These are phyloP conservation scores for Cymbidium sinense DNA, from an alignment of 106 monocot genomes.

Conservation along the genomic window DNA sequence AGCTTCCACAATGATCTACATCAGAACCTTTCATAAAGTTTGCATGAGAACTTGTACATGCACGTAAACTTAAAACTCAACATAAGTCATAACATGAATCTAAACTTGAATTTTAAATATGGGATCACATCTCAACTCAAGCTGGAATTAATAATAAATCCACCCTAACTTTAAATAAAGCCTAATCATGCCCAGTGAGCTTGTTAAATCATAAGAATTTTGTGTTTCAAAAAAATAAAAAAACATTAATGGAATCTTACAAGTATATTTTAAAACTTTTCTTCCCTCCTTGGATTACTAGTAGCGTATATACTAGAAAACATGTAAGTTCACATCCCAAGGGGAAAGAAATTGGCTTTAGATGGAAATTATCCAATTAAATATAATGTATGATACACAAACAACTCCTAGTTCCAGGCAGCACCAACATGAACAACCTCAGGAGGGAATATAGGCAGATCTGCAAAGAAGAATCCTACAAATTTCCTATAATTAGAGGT, in stretches of 20 bases:
- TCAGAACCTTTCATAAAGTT: no score
- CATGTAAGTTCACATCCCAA: not conserved
- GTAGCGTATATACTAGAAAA: not conserved
- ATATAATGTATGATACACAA: not conserved
- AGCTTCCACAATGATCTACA: no score
- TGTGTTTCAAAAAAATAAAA: not conserved
- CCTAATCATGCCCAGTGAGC: no score
- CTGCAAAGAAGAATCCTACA: not conserved
- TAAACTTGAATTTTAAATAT: no score
- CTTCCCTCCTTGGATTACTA: not conserved
- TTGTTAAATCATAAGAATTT: no score
- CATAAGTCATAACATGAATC: no score
- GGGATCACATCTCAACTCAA: no score
- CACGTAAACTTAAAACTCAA: no score
- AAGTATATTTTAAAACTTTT: not conserved
- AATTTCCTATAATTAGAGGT: not conserved
- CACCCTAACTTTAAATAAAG: no score
- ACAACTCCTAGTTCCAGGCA: not conserved
- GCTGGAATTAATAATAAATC: no score
- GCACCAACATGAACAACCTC: not conserved
- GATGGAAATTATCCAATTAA: no score
- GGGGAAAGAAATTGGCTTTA: not conserved
- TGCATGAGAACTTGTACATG: no score
- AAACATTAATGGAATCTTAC: not conserved
- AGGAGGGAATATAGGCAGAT: not conserved